Conservation (phyloP, 2,329 filamentous ascomycete genomes). For the Alternaria dauci region DNA sequence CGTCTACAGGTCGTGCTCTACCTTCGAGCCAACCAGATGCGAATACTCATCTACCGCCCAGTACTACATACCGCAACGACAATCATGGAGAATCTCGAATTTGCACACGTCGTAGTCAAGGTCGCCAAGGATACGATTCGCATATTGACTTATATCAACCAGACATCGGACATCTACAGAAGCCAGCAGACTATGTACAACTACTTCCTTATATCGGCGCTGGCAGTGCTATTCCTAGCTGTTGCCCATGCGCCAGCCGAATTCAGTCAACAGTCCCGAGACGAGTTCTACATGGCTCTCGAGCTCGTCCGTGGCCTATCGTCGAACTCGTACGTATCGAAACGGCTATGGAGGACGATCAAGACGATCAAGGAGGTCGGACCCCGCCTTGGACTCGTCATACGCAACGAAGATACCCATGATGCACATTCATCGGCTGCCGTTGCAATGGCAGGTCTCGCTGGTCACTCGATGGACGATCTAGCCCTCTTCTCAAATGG, state of each 20-base stretch:
- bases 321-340: constrained; percentile 74
- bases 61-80: constrained; percentile 84
- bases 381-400: constrained; percentile 69
- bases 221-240: constrained; percentile 79
- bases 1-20: constrained; percentile 85
- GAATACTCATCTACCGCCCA: constrained; percentile 87
- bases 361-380: constrained; percentile 75
- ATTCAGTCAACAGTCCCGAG: constrained; percentile 72
- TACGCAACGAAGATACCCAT: constrained; percentile 54
- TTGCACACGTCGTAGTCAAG: constrained; percentile 77
- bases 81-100: constrained; percentile 77
- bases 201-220: constrained; percentile 77
- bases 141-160: constrained; percentile 74
- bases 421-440: constrained; percentile 69
- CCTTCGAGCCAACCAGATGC: constrained; percentile 86
- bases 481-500: constrained; percentile 59
- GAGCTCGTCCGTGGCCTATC: constrained; percentile 78
- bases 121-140: constrained; percentile 80
- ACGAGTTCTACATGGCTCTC: constrained; percentile 81
- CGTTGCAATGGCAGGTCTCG: constrained; percentile 71
- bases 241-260: constrained; percentile 77
- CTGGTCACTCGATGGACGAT: constrained; percentile 68
- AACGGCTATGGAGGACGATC: constrained; percentile 77
- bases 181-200: constrained; percentile 80
- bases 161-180: constrained; percentile 74